Conservation (phyloP, 805 yeast genomes). For the Kodamaea kaohsiungensis region DNA sequence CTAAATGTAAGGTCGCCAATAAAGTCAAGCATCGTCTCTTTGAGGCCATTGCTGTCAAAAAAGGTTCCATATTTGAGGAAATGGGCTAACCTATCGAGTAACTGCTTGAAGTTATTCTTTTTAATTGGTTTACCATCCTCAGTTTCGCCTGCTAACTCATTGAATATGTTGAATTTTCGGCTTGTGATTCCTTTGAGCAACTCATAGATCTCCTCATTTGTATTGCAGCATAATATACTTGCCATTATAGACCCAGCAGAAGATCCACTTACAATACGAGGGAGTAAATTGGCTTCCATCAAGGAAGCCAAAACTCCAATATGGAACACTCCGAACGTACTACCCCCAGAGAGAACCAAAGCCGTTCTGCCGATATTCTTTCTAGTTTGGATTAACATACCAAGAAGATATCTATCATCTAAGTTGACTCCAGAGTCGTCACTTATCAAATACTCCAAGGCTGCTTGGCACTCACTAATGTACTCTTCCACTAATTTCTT, state of each 20-base stretch:
- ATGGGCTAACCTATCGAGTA: conserved; percentile 41
- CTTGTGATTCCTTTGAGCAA: conserved; percentile 64
- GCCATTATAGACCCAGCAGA: conserved; percentile 97
- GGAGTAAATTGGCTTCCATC: conserved; percentile 71
- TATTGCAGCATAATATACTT: conserved; percentile 78
- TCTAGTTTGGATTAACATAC: conserved; percentile 82
- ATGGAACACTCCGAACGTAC: conserved; percentile 89
- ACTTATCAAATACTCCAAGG: conserved; percentile 41
- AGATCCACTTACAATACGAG: conserved; percentile 88
- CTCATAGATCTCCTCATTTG: conserved; percentile 64
- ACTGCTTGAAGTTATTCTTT: conserved; percentile 50
- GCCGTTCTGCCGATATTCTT: conserved; percentile 95
- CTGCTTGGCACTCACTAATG: conserved; percentile 67
- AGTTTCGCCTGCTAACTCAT: conserved; percentile 11
- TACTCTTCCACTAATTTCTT: conserved; percentile 82
- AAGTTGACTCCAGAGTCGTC: conserved; percentile 40
- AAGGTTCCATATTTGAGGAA: conserved; percentile 86
- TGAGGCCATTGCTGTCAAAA: conserved; percentile 74
- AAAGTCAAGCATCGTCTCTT: conserved; percentile 71
- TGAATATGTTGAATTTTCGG: conserved; percentile 53
- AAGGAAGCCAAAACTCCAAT: conserved; percentile 87
- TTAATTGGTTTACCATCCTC: conserved; percentile 45
- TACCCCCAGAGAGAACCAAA: conserved; percentile 92
- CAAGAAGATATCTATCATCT: conserved; percentile 70
- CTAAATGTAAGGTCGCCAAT: conserved; percentile 90